phyloP scores from a whole-genome alignment of 2,329 filamentous ascomycete species.

The Plenodomus tracheiphilus region DNA sequence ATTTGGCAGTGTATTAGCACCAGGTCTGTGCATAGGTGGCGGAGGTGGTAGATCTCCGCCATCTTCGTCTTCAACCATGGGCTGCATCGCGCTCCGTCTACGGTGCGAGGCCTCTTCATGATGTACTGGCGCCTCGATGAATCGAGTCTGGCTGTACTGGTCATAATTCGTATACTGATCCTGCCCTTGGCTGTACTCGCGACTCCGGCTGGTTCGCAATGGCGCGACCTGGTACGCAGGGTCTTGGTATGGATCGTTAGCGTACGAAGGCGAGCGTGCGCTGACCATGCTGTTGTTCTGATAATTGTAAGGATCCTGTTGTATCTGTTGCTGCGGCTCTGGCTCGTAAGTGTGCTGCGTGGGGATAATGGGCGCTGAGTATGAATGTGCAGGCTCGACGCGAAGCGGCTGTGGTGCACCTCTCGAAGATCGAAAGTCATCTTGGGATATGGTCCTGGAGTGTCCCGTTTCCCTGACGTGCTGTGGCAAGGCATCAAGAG shows the following conservation, averaged over 20 bases:
- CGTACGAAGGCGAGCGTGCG: conserved; percentile 19
- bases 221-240: conserved; percentile 40
- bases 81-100: conserved; percentile 59
- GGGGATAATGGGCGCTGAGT: conserved; percentile 51
- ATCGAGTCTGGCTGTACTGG: conserved; percentile 40
- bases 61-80: conserved; percentile 66
- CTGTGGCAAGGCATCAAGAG: conserved; percentile 32
- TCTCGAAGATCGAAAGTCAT: conserved; percentile 29
- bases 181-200: conserved; percentile 28
- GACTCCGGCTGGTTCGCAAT: conserved; percentile 34
- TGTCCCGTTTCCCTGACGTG: conserved; percentile 19
- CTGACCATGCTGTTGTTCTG: conserved; percentile 17
- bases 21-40: conserved; percentile 44
- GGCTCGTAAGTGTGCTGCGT: conserved; percentile 33
- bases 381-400: conserved; percentile 45
- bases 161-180: conserved; percentile 25
- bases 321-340: conserved; percentile 8
- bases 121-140: conserved; percentile 23
- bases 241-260: conserved; percentile 31
- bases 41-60: conserved; percentile 46
- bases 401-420: conserved; percentile 28
- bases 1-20: conserved; percentile 35
- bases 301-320: conserved; percentile 16
- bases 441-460: conserved; percentile 31
- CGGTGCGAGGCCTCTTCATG: conserved; percentile 52